Evolutionary conservation across 495 filamentous ascomycete species (phyloP).

Genomic region (Penicillium pulvis): DNA sequence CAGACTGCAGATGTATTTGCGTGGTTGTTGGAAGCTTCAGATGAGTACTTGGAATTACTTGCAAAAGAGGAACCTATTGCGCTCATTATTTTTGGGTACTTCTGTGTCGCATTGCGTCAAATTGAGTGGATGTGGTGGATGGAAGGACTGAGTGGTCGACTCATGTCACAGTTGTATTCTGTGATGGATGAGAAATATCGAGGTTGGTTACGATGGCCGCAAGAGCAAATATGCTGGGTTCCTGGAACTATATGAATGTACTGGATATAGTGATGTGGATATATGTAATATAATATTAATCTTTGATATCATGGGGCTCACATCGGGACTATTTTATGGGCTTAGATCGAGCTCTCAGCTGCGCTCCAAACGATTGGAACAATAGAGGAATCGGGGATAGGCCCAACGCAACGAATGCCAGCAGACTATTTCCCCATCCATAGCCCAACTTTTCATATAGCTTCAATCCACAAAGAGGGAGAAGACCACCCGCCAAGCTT

Average conservation of each 20-base stretch:
- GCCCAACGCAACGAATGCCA: conserved; percentile 26
- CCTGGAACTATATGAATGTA: neutral
- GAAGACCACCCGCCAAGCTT: conserved; percentile 41
- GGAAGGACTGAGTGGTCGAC: conserved; percentile 26
- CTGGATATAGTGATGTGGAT: neutral
- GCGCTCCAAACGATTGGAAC: conserved; percentile 5
- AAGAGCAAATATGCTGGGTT: conserved; percentile 11
- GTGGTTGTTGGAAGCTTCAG: conserved; percentile 26
- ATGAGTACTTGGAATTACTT: conserved; percentile 29
- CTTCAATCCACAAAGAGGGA: conserved; percentile 39
- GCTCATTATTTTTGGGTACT: conserved; percentile 33
- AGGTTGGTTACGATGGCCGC: conserved; percentile 20
- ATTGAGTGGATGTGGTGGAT: conserved; percentile 40
- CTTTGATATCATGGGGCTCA: neutral
- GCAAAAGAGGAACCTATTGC: conserved; percentile 23
- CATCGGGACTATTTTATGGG: neutral
- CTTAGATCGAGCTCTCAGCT: conserved; percentile 5
- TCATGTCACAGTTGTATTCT: conserved; percentile 26
- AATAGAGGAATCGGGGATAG: neutral
- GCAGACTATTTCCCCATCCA: conserved; percentile 43
- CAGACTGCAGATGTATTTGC: conserved; percentile 26
- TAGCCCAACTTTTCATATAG: conserved; percentile 40
- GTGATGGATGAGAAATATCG: conserved; percentile 22
- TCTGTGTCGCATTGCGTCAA: conserved; percentile 29
- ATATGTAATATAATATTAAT: neutral